Base-by-base conservation (phyloP, 306 rosid species). In the Senna siamea region DNA sequence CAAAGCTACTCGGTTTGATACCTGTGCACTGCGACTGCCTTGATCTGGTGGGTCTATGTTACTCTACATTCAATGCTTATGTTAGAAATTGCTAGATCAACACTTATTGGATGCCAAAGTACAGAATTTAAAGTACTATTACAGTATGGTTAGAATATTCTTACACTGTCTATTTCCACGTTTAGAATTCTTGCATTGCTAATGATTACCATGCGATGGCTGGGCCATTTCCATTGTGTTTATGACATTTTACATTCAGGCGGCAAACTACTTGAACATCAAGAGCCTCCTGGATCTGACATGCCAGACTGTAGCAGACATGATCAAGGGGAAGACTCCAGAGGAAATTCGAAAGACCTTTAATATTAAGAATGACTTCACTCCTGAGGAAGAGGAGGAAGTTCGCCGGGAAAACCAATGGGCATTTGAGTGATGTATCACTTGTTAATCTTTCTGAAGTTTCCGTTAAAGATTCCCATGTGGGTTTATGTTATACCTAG, bases 201-300 rank as follows among this genome's bases (percentile, higher is more conserved):
- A 9, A 5, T 54, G 22, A 11, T 34, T 20, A 48, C 5, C 0
- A 3, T 41, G 2, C 15, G 15, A 1, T 51, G 14, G 18, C 7
- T 70, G 30, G 9, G 11, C 2, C 50, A 18, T 47, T n/a, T 74
- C 10, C 55, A 6, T 48, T n/a, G 43, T 73, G 53, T 17, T 41
- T 3, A 17, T 64, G 64, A 5, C 20, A 14, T 50, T 34, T 75
- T 43, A n/a, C 48, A 56, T 80, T 9, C 81, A 93, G 95, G 96
- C 98, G 61, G 98, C 95, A 0, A 90, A 93, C 80, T 90, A 85
- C 81, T 74, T 93, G 90, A 84, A 88, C 79, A 88, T 88, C 82
- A 87, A 93, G 86, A 85, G 72, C 84, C 76, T 90, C 74, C 75
- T 88, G 78, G 96, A 93, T 64, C 85, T 88, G 78, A 88, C 93